Evolutionary conservation across 1,139 yeast genomes (phyloP).

Genomic region (Lodderomyces jiufengensis): DNA sequence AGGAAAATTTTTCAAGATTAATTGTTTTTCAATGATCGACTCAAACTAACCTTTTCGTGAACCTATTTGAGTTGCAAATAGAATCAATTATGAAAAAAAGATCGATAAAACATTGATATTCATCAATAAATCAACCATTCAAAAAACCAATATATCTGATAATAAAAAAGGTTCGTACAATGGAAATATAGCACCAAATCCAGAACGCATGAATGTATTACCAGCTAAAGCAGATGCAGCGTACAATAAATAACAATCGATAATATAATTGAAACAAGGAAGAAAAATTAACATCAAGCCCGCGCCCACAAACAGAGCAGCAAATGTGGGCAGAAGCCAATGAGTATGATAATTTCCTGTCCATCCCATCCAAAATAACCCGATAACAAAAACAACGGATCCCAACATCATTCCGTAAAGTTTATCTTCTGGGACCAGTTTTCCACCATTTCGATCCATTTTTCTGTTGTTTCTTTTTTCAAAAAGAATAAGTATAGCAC

Average conservation of each 20-base stretch:
- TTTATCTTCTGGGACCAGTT: constrained; percentile 76
- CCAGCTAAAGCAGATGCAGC: constrained; percentile 94
- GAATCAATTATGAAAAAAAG: too few species aligned
- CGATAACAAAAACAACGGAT: constrained; percentile 65
- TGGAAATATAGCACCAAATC: constrained; percentile 51
- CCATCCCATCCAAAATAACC: constrained; percentile 85
- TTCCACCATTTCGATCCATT: constrained; percentile 46
- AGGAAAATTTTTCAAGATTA: too few species aligned
- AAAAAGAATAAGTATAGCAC: constrained; percentile 30
- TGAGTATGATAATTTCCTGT: constrained; percentile 71
- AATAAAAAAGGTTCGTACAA: constrained; percentile 15
- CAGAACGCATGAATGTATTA: constrained; percentile 70
- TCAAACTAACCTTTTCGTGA: too few species aligned
- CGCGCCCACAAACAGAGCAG: constrained; percentile 68
- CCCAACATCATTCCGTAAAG: constrained; percentile 73
- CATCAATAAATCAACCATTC: too few species aligned
- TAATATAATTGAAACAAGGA: constrained; percentile 73
- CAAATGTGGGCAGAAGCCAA: constrained; percentile 83
- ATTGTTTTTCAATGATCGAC: too few species aligned
- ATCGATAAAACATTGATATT: too few species aligned
- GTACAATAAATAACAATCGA: constrained; percentile 71
- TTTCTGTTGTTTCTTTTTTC: constrained; percentile 23
- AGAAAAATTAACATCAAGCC: constrained; percentile 75
- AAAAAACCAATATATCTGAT: too few species aligned
- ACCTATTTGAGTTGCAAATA: too few species aligned